phyloP scores from a whole-genome alignment of 139 green algal genomes.

The Chloropicon primus region DNA sequence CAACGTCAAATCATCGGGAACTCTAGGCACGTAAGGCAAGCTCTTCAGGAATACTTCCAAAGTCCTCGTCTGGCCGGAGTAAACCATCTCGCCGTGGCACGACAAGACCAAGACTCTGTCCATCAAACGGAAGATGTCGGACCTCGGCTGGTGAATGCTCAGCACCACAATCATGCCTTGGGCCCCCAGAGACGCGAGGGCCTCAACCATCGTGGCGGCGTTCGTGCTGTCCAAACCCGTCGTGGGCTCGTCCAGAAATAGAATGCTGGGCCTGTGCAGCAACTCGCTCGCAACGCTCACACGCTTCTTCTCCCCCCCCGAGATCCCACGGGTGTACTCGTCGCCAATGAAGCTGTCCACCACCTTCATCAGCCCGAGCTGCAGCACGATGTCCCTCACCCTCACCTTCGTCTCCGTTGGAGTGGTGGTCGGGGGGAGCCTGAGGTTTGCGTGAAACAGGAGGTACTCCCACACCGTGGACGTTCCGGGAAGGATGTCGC shows the following conservation, averaged over 20 bases:
- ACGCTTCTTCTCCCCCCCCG: background rate
- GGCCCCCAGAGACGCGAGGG: background rate
- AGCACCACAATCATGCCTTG: constrained; percentile 13
- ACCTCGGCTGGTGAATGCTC: constrained; percentile 4
- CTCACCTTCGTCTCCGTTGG: background rate
- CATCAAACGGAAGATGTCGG: background rate
- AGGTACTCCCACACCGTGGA: background rate
- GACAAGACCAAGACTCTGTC: background rate
- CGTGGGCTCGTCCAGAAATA: background rate
- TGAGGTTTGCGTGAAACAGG: constrained; percentile 31
- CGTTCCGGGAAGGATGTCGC: constrained; percentile 21
- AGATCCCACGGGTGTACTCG: constrained; percentile 31
- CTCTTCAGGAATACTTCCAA: background rate
- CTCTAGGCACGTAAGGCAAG: background rate
- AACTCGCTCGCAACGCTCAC: background rate
- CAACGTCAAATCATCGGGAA: background rate
- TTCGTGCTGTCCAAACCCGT: constrained; percentile 3
- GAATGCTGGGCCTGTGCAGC: background rate
- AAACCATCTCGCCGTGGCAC: background rate
- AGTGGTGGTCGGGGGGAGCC: constrained; percentile 13
- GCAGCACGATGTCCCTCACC: background rate
- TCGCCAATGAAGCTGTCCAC: constrained; percentile 38
- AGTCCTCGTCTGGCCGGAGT: background rate
- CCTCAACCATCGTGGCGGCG: background rate
- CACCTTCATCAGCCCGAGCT: background rate